Evolutionary conservation across 305 asterid genomes (phyloP).

Genomic region (Stenogyne calaminthoides): DNA sequence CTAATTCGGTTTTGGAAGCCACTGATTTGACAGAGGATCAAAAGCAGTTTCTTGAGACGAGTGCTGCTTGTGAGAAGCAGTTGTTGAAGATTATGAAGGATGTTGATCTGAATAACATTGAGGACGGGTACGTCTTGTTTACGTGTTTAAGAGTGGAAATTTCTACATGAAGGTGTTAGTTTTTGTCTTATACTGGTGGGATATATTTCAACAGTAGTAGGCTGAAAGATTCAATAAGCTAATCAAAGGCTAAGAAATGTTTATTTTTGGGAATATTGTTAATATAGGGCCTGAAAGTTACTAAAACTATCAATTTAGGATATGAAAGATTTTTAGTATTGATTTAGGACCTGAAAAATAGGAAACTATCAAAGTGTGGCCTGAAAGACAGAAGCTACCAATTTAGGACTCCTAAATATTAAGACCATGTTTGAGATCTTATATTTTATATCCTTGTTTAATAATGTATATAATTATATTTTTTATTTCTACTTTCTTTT

Average conservation of each 20-base stretch:
- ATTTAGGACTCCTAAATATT: too few relatives aligned
- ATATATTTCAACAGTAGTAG: background rate
- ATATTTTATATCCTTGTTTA: too few relatives aligned
- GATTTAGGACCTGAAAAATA: too few relatives aligned
- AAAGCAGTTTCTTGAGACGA: slow-evolving; percentile 68
- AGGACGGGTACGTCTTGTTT: slow-evolving; percentile 59
- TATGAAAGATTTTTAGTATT: too few relatives aligned
- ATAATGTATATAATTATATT: too few relatives aligned
- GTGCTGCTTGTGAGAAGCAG: slow-evolving; percentile 83
- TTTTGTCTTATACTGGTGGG: background rate
- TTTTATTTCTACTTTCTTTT: too few relatives aligned
- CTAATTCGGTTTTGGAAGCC: slow-evolving; percentile 64
- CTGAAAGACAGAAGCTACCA: too few relatives aligned
- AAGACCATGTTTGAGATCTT: too few relatives aligned
- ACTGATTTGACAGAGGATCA: slow-evolving; percentile 69
- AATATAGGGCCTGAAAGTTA: too few relatives aligned
- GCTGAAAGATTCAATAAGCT: background rate
- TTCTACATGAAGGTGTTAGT: slow-evolving; percentile 3
- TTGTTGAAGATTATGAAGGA: slow-evolving; percentile 64
- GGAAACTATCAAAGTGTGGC: too few relatives aligned
- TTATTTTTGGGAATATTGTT: background rate
- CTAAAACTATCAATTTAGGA: too few relatives aligned
- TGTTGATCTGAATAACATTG: slow-evolving; percentile 63
- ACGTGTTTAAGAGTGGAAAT: slow-evolving; percentile 4
- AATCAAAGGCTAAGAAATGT: background rate